phyloP scores from a whole-genome alignment of 257 asterid genomes.

The Coffea canephora region DNA sequence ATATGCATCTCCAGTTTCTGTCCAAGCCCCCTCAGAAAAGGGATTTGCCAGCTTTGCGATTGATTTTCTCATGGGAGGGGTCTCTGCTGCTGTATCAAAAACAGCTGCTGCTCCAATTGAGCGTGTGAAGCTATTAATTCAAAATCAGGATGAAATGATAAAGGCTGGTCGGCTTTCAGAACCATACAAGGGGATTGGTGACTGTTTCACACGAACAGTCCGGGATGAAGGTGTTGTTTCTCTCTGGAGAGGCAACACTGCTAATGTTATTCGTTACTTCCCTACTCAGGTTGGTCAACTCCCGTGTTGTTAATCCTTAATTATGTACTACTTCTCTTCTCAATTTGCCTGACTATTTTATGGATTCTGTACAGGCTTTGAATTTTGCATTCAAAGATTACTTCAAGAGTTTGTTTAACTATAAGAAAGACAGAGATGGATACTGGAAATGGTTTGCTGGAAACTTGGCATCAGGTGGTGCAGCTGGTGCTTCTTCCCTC shows the following conservation, averaged over 20 bases:
- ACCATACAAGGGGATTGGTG: slow-evolving; percentile 69
- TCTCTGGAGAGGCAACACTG: slow-evolving; percentile 79
- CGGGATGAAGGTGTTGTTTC: slow-evolving; percentile 67
- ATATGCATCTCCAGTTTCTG: slow-evolving; percentile 32
- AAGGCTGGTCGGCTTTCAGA: slow-evolving; percentile 65
- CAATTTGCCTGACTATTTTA: neutral
- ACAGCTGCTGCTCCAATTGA: slow-evolving; percentile 81
- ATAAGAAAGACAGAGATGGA: slow-evolving; percentile 64
- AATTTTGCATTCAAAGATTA: slow-evolving; percentile 82
- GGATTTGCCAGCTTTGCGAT: slow-evolving; percentile 42
- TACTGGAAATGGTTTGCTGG: slow-evolving; percentile 86
- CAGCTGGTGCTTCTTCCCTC: slow-evolving; percentile 73
- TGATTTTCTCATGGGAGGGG: slow-evolving; percentile 90
- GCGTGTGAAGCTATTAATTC: slow-evolving; percentile 76
- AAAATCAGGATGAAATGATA: slow-evolving; percentile 79
- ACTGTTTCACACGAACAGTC: slow-evolving; percentile 64
- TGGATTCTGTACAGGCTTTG: slow-evolving; percentile 50
- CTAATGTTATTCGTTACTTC: slow-evolving; percentile 72
- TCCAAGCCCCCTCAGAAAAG: slow-evolving; percentile 46
- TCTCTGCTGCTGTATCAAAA: slow-evolving; percentile 75
- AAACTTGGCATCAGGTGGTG: slow-evolving; percentile 71
- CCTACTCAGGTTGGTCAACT: slow-evolving; percentile 67
- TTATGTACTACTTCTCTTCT: too few relatives aligned
- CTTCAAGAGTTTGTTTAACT: slow-evolving; percentile 66
- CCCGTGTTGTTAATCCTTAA: neutral